Evolutionary conservation across 371 early-diverging fungal species (phyloP), one percentile per base, ranked within the genome.

Genomic region (Lichtheimia ornata): DNA sequence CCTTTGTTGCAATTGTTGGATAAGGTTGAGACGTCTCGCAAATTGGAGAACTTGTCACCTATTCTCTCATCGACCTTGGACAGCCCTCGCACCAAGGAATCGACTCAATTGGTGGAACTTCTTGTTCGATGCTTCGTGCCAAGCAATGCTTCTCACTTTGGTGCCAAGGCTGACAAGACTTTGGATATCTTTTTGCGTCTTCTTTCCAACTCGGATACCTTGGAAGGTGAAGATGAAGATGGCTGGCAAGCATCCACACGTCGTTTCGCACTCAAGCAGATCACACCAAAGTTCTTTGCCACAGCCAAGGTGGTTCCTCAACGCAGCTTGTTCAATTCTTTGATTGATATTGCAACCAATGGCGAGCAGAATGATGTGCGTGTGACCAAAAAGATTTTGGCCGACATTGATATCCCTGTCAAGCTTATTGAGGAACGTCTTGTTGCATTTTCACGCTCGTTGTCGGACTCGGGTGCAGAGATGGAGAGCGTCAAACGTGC

Each of bases 321-420:
- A 52, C 70, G 77, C 6, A 72, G 71, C 11, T 63, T 93, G 20
- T 86, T 92, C 53, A 57, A 70, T 18, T 72, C 83, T 5, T 67
- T 95, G 47, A 69, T 94, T 25, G 81, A 88, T 55, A 76, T 90
- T 52, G 87, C 87, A 7, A 83, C 87, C 30, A 82, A 85, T 4
- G 88, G 86, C 25, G 71, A 79, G 28, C 83, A 86, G 62, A 76
- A 83, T 50, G 83, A 86, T 17, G 81, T 86, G 12, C 81, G 81
- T 18, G 77, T 76, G 0, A 78, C 82, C 49, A 90, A 90, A 76
- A 67, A 69, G 17, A 83, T 88, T 3, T 72, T 91, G 43, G 65
- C 74, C 5, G 61, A 70, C 14, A 65, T 93, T 53, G 72, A 76
- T 12, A 58, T 92, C n/a, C 71, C 80, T 44, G 84, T 86, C 35